These are phyloP conservation scores for Avena atlantica DNA, from an alignment of 176 grass and related monocot genomes.

Conservation along the genomic window DNA sequence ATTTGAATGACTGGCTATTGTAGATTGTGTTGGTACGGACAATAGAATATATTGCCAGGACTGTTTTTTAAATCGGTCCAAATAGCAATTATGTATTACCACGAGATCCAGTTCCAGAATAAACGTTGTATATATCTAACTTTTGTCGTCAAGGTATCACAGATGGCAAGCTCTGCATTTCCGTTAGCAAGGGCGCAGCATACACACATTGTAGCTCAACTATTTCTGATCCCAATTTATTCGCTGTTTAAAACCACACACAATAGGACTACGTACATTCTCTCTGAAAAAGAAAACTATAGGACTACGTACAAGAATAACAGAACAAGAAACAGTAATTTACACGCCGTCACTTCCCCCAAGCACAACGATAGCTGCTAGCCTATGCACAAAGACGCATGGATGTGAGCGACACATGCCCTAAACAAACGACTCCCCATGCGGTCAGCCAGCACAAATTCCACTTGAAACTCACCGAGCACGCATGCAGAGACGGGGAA, in stretches of 20 bases:
- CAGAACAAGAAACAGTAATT: slow-evolving; percentile 32
- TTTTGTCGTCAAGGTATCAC: slow-evolving; percentile 15
- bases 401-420: slow-evolving; percentile 48
- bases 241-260: slow-evolving; percentile 7
- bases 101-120: not conserved
- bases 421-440: slow-evolving; percentile 42
- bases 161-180: not conserved
- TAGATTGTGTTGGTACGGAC: too few relatives aligned
- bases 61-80: not conserved
- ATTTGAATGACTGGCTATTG: too few relatives aligned
- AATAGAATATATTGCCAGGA: not conserved
- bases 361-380: slow-evolving; percentile 22
- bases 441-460: slow-evolving; percentile 30
- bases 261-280: not conserved
- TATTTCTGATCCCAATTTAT: slow-evolving; percentile 36
- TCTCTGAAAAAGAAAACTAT: not conserved
- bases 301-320: slow-evolving; percentile 36
- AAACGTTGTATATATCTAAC: not conserved
- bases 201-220: not conserved
- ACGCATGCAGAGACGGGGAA: slow-evolving; percentile 33
- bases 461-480: slow-evolving; percentile 31
- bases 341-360: slow-evolving; percentile 1
- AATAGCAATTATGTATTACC: not conserved
- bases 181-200: not conserved
- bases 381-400: slow-evolving; percentile 42